Conservation (phyloP, 495 filamentous ascomycete genomes). For the Trichoderma erinaceum region DNA sequence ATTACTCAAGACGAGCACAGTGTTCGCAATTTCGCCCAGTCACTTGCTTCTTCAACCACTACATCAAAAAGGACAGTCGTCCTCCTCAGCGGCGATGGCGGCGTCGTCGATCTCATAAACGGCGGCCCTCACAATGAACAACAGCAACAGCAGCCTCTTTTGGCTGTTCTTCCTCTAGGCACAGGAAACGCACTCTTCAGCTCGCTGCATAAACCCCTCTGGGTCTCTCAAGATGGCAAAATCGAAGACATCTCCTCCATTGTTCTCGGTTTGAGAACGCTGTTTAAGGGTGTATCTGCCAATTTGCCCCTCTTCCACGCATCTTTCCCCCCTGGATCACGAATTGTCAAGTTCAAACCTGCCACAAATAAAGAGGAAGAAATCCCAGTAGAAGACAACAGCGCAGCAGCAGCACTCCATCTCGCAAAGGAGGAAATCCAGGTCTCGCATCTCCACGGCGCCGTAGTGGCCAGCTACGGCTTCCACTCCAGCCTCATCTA, state of each 20-base stretch:
- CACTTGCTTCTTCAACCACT: conserved; percentile 38
- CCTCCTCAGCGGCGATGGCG: conserved; percentile 82
- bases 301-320: conserved; percentile 52
- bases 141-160: conserved; percentile 39
- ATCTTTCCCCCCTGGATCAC: conserved; percentile 60
- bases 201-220: conserved; percentile 47
- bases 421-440: conserved; percentile 20
- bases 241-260: conserved; percentile 24
- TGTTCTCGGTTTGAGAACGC: conserved; percentile 47
- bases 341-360: conserved; percentile 36
- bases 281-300: conserved; percentile 47
- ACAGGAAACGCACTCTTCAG: conserved; percentile 86
- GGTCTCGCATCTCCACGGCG: conserved; percentile 52
- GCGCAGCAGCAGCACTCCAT: not conserved
- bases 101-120: conserved; percentile 72
- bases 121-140: conserved; percentile 17
- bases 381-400: conserved; percentile 25
- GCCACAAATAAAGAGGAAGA: conserved; percentile 20
- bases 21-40: conserved; percentile 53
- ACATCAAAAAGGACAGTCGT: conserved; percentile 47
- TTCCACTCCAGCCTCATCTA: conserved; percentile 83
- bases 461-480: conserved; percentile 80
- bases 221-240: conserved; percentile 13
- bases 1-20: conserved; percentile 55
- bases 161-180: conserved; percentile 69